Base-by-base conservation (phyloP, 441 rosid species). In the Breynia disticha region DNA sequence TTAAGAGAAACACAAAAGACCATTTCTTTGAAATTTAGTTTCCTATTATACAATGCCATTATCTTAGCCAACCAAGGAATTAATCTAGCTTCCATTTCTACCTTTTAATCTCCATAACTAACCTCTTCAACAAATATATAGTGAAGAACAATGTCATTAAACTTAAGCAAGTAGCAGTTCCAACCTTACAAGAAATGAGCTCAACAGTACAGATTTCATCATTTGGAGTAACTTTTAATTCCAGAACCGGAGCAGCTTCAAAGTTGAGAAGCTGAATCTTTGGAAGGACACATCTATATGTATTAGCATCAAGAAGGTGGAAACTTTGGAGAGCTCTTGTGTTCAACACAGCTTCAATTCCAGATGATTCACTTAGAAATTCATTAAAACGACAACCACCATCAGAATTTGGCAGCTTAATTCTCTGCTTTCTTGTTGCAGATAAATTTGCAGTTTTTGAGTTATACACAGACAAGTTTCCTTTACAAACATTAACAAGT, bases 131-230 rank as follows among this genome's bases (percentile, higher is more conserved):
- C 5, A 28, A 28, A 4, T 0, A 28, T 28, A 28, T 28, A 28
- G 8, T 28, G 35, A 28, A 28, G 35, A 28, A 28, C 35, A 28
- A 4, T 4, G 8, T 9, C 35, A 28, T 4, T 28, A 28, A 28
- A 28, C 8, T 4, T 4, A 28, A 7, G 3, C 4, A 24, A 24
- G 35, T 28, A 28, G 8, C 35, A 28, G 35, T 3, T 28, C 69
- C 72, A 41, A 83, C 97, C 97, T 80, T 80, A 74, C 89, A 88
- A 69, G 84, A 81, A 58, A 88, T 81, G 67, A 88, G 65, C 76
- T 83, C 86, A 12, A 88, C 86, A 38, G 68, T 75, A 72, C 91
- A 88, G 63, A 74, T 74, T 52, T 75, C 66, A 48, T 67, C 55
- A n/a, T 87, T 70, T n/a, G 87, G 79, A 64, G 76, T 69, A 15